phyloP scores from a whole-genome alignment of 148 eudicot genomes.

The Vaccinium myrtillus region DNA sequence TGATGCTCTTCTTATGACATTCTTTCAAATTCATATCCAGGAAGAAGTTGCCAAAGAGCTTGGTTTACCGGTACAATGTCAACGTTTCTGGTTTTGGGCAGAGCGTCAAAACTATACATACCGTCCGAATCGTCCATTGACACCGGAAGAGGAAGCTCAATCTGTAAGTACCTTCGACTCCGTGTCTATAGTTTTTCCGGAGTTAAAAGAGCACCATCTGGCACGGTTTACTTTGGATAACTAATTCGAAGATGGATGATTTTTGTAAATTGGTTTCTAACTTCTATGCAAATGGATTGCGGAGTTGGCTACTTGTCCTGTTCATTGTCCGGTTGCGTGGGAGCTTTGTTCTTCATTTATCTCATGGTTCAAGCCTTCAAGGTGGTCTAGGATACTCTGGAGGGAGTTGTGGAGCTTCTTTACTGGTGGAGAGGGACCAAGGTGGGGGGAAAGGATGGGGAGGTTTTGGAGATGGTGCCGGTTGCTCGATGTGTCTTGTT shows the following conservation, averaged over 20 bases:
- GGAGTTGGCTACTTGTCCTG: background rate
- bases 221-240: background rate
- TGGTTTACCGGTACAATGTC: conserved; percentile 86
- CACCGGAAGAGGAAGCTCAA: conserved; percentile 65
- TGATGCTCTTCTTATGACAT: background rate
- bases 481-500: background rate
- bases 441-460: too few species aligned
- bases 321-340: background rate
- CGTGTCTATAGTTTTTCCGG: background rate
- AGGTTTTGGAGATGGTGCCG: too few species aligned
- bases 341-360: background rate
- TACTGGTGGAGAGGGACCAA: background rate
- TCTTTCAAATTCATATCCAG: conserved; percentile 30
- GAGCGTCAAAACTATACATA: conserved; percentile 91
- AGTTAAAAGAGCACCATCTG: conserved; percentile 9
- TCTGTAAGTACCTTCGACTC: conserved; percentile 42
- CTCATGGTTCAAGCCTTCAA: background rate
- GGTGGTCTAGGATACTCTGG: background rate
- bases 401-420: background rate
- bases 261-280: background rate
- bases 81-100: conserved; percentile 95
- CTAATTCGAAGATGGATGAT: background rate
- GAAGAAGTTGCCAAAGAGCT: conserved; percentile 92
- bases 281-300: background rate
- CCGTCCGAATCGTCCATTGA: conserved; percentile 92